phyloP scores from a whole-genome alignment of 257 asterid species.

The Solanum pennellii region DNA sequence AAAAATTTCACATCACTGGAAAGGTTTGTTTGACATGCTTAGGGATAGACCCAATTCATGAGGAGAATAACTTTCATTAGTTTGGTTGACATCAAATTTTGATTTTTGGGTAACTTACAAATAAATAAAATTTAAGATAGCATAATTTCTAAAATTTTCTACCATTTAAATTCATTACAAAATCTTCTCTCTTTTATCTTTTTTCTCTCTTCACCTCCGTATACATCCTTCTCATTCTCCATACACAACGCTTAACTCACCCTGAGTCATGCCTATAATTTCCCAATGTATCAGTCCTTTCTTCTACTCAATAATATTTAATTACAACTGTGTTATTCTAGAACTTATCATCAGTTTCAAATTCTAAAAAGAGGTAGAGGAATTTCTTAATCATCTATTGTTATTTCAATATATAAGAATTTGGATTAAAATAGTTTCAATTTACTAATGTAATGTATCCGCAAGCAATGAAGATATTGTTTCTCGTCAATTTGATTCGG shows the following conservation, averaged over 20 bases:
- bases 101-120: too few relatives aligned
- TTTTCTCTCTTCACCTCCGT: background rate
- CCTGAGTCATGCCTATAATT: background rate
- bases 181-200: background rate
- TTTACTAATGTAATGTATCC: background rate
- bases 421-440: too few relatives aligned
- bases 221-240: background rate
- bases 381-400: background rate
- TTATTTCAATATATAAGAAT: too few relatives aligned
- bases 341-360: background rate
- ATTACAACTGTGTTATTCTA: background rate
- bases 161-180: background rate
- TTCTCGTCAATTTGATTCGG: background rate
- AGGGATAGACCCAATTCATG: background rate
- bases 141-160: background rate
- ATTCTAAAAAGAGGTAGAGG: too few relatives aligned
- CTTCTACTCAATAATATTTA: background rate
- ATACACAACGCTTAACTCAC: background rate
- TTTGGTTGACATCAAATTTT: background rate
- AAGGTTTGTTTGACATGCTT: background rate
- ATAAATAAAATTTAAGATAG: too few relatives aligned
- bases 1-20: background rate
- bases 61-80: background rate
- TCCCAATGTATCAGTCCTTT: background rate
- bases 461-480: background rate